Conservation (phyloP, 768 basidiomycete species). For the Rhodosporidiobolus odoratus region DNA sequence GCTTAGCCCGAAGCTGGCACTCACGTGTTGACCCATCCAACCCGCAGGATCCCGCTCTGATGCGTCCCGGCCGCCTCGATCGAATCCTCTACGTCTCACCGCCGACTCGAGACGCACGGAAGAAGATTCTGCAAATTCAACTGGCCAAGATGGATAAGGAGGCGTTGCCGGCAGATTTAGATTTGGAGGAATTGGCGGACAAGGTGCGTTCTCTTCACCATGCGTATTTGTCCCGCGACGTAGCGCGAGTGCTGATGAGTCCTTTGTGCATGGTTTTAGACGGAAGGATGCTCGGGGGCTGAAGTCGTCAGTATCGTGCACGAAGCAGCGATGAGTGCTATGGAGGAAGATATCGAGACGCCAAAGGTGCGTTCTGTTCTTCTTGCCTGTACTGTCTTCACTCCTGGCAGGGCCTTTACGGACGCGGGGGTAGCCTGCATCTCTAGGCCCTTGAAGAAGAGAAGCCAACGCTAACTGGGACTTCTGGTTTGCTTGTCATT, state of each 20-base stretch:
- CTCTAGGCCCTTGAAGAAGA: no score
- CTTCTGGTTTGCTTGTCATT: not conserved
- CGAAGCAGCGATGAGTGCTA: slow-evolving; percentile 86
- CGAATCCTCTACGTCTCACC: slow-evolving; percentile 90
- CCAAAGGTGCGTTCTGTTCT: slow-evolving; percentile 56
- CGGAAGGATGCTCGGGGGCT: slow-evolving; percentile 92
- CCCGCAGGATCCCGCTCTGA: slow-evolving; percentile 78
- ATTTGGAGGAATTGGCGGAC: slow-evolving; percentile 57
- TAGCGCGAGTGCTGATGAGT: not conserved
- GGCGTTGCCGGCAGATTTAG: slow-evolving; percentile 63
- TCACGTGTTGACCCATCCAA: not conserved
- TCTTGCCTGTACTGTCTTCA: not conserved
- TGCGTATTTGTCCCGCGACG: not conserved
- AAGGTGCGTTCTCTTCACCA: slow-evolving; percentile 15
- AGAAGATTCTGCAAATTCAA: slow-evolving; percentile 78
- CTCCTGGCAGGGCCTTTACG: no score
- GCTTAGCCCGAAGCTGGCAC: not conserved
- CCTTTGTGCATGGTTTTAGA: slow-evolving; percentile 52
- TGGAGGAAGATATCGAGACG: slow-evolving; percentile 78
- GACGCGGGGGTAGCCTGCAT: no score
- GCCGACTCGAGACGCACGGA: slow-evolving; percentile 69
- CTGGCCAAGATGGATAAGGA: slow-evolving; percentile 60
- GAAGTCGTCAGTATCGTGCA: slow-evolving; percentile 89
- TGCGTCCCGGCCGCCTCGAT: slow-evolving; percentile 91
- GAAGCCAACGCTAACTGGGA: no score